Conservation (phyloP, 495 filamentous ascomycete genomes). For the Lasiosphaeriaceae sp. region DNA sequence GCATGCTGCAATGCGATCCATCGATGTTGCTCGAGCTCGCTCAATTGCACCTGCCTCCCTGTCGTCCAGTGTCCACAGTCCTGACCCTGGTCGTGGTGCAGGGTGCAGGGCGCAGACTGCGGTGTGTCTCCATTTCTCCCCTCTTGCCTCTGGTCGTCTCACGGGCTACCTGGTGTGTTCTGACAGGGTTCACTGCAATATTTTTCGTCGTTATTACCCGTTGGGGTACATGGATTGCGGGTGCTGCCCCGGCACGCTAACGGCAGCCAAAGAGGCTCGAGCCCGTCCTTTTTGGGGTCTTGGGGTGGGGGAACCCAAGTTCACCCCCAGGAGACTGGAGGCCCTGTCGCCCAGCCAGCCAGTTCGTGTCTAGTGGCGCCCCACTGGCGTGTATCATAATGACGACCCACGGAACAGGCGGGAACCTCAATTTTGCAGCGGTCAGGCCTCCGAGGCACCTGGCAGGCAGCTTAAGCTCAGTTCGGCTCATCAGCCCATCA, state of each 20-base stretch:
- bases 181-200: constrained; percentile 22
- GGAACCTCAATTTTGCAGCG: constrained; percentile 9
- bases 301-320: not conserved
- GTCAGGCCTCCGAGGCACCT: too few species aligned
- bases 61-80: not conserved
- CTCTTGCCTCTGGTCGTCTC: not conserved
- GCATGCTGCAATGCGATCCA: not conserved
- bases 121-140: not conserved
- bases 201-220: constrained; percentile 25
- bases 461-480: too few species aligned
- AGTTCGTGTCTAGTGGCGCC: not conserved
- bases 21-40: not conserved
- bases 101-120: too few species aligned
- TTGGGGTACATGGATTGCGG: constrained; percentile 15
- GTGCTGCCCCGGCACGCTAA: constrained; percentile 15
- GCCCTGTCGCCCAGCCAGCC: not conserved
- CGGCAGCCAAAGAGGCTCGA: constrained; percentile 14
- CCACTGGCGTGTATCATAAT: constrained; percentile 6
- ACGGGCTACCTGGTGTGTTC: too few species aligned
- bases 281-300: not conserved
- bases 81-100: too few species aligned
- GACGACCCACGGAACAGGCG: constrained; percentile 13
- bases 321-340: not conserved
- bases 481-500: too few species aligned
- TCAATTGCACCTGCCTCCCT: constrained; percentile 1